These are phyloP conservation scores for Suhomyces kilbournensis DNA, from an alignment of 805 yeast genomes.

Conservation along the genomic window DNA sequence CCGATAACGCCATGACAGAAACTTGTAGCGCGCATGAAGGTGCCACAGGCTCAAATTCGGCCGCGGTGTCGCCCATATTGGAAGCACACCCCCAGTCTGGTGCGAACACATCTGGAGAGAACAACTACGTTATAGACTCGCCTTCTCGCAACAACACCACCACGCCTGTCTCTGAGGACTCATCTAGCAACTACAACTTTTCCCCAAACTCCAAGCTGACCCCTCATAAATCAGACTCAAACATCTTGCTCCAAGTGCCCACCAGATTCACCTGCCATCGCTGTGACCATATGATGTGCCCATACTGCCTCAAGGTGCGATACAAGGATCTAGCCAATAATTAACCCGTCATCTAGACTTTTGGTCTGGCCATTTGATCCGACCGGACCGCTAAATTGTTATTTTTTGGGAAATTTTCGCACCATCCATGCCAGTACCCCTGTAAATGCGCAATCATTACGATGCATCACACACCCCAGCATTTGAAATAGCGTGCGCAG, in stretches of 20 bases:
- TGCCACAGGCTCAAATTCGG: neutral
- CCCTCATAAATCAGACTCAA: neutral
- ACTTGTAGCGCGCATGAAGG: neutral
- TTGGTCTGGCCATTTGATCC: neutral
- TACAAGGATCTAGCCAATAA: conserved; percentile 22
- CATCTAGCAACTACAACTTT: neutral
- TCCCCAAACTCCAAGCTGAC: neutral
- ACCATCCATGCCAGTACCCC: neutral
- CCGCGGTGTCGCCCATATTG: neutral
- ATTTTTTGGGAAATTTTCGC: neutral
- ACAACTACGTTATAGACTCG: neutral
- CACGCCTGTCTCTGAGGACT: neutral
- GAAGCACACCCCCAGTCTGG: neutral
- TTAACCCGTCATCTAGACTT: neutral
- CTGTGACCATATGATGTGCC: conserved; percentile 44
- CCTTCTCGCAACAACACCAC: neutral
- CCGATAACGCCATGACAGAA: neutral
- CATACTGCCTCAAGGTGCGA: conserved; percentile 37
- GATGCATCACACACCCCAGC: neutral
- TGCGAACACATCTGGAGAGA: neutral
- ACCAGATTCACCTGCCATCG: conserved; percentile 36
- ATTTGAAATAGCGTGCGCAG: neutral
- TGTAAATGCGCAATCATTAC: neutral
- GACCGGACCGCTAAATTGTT: neutral
- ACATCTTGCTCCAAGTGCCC: conserved; percentile 27